A percentile compares a stretch with the other conserved stretches of the same genome.
Evolutionary conservation across 768 basidiomycete genomes (phyloP).

Genomic region (Coprinopsis cinerea): DNA sequence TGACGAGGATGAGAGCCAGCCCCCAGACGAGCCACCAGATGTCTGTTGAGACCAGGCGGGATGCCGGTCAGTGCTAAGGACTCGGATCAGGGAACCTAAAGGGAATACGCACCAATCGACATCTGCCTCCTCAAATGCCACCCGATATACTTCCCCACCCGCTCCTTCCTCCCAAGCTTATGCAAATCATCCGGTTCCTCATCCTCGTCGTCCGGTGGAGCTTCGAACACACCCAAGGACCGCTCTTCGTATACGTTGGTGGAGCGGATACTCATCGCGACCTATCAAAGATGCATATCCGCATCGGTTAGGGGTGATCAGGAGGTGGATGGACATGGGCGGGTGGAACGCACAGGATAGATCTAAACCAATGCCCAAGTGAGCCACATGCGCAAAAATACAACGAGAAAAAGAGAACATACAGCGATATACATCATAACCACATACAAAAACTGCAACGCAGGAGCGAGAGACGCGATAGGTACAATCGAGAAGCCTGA

Average conservation of each 20-base stretch:
- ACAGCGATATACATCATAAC: slow-evolving; percentile 76
- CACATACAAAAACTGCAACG: slow-evolving; percentile 70
- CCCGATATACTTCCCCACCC: slow-evolving; percentile 38
- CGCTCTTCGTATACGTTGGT: slow-evolving; percentile 70
- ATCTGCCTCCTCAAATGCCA: slow-evolving; percentile 68
- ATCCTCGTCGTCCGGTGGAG: slow-evolving; percentile 42
- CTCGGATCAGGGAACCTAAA: background rate
- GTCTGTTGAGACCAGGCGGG: too few relatives aligned
- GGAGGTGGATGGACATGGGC: background rate
- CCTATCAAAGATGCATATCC: slow-evolving; percentile 29
- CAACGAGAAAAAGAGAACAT: slow-evolving; percentile 17
- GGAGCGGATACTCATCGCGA: slow-evolving; percentile 60
- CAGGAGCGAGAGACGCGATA: slow-evolving; percentile 51
- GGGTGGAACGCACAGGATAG: slow-evolving; percentile 31
- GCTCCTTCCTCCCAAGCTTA: slow-evolving; percentile 31
- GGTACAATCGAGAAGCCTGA: slow-evolving; percentile 48
- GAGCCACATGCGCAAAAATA: background rate
- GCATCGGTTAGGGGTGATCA: background rate
- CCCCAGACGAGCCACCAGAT: slow-evolving; percentile 80
- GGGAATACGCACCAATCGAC: slow-evolving; percentile 35
- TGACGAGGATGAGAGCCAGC: slow-evolving; percentile 65
- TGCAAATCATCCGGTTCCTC: slow-evolving; percentile 39
- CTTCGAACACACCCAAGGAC: slow-evolving; percentile 63
- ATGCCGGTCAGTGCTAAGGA: too few relatives aligned
- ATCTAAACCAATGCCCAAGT: slow-evolving; percentile 22